Evolutionary conservation across 2,329 filamentous ascomycete species (phyloP), one percentile per base, ranked within the genome.

Genomic region (Diplodia sapinea): DNA sequence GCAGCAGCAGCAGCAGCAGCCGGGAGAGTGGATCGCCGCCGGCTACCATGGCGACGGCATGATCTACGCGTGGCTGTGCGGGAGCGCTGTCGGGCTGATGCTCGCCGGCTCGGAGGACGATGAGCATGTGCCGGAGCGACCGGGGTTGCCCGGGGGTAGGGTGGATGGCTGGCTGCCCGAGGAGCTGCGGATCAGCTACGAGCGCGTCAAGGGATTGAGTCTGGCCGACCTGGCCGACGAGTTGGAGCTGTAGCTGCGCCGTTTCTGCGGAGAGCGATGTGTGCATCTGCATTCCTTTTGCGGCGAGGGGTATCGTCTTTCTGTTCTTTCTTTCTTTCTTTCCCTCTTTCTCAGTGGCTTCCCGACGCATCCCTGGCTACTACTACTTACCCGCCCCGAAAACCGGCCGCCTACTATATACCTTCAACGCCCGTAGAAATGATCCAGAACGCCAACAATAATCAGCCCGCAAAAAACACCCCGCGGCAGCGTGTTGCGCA

Each of bases 21-120:
- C 71, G 2, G 70, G 69, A 0, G 54, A 69, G 26, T 73, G 70
- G 62, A 67, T 73, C 7, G 68, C 69, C n/a, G 71, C 70, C 7
- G 71, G 71, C 1, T 73, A 72, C 64, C 71, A 64, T 6, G 71
- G 71, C 9, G 70, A 72, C 50, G 71, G 71, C 17, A 73, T 73
- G 71, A 70, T 71, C 13, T 50, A 66, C 26, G 64, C 64, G 12
- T 66, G 64, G 64, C 43, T 66, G 8, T 66, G 64, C n/a, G 64
- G 64, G 1, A 51, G 52, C 8, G 64, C 64, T 1, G 17, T 66
- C 9, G 64, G 64, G 9, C 12, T 66, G 43, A 66, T 66, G 64
- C 43, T 66, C 17, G 54, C 64, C 3, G 31, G 23, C 2, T 59
- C 64, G 2, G 64, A 66, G 9, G 43, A 47, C 3, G n/a, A 66